Percentiles rank a stretch among this genome's conserved stretches.
Conservation (phyloP, 2,329 filamentous ascomycete genomes). For the Ampelomyces quisqualis region DNA sequence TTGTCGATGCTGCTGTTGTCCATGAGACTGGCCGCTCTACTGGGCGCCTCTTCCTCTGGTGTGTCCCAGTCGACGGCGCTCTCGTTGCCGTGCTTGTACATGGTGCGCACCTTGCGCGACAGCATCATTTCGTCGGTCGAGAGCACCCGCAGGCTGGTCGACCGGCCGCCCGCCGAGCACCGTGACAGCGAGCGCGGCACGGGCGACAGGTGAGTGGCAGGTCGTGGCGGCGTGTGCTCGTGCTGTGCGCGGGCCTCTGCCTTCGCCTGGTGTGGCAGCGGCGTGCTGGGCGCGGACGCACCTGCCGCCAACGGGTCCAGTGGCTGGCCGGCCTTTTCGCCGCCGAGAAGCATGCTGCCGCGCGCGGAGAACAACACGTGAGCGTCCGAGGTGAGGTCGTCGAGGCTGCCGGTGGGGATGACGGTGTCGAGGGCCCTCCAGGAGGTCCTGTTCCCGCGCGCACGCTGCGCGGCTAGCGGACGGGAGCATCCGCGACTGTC, state of each 20-base stretch:
- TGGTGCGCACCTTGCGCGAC: constrained; percentile 62
- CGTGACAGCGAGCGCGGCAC: constrained; percentile 41
- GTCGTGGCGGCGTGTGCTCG: constrained; percentile 20
- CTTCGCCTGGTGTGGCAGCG: constrained; percentile 17
- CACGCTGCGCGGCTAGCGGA: constrained; percentile 12
- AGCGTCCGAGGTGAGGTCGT: constrained; percentile 53
- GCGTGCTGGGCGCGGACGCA: constrained; percentile 15
- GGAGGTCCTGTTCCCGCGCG: constrained; percentile 13
- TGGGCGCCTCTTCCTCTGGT: constrained; percentile 24
- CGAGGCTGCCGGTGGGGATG: constrained; percentile 57
- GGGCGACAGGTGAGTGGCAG: constrained; percentile 28
- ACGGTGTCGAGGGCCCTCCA: constrained; percentile 56
- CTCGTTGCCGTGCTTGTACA: constrained; percentile 64
- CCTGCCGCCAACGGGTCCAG: constrained; percentile 26
- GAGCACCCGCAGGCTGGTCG: constrained; percentile 51
- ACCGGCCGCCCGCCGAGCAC: constrained; percentile 37
- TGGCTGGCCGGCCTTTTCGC: constrained; percentile 50
- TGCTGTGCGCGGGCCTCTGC: constrained; percentile 15
- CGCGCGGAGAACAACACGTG: constrained; percentile 61
- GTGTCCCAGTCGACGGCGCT: constrained; percentile 50
- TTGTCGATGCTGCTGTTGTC: constrained; percentile 26
- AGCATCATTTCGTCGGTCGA: constrained; percentile 65
- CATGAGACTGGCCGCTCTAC: constrained; percentile 22
- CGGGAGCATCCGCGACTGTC: constrained; percentile 5
- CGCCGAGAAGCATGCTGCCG: constrained; percentile 60